Evolutionary conservation across 306 rosid genomes (phyloP).

Genomic region (Alnus rubra): DNA sequence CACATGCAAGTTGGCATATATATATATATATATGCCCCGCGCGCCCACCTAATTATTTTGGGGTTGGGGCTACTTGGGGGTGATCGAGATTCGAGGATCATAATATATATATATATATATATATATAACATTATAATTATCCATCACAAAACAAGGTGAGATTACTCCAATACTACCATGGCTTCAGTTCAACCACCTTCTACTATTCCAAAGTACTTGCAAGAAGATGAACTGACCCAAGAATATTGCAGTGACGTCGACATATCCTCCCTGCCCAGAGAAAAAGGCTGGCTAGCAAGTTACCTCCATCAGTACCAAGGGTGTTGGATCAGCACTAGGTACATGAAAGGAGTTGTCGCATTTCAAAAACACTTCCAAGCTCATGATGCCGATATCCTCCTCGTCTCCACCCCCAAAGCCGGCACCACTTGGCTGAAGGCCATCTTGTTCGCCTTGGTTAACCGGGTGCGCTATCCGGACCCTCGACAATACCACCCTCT

Average conservation of each 20-base stretch:
- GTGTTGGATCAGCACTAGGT: constrained; percentile 32
- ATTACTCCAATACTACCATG: not conserved
- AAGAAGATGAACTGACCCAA: constrained; percentile 25
- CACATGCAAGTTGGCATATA: no score
- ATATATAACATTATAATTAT: no score
- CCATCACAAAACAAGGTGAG: no score
- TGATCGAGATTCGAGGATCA: no score
- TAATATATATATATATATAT: no score
- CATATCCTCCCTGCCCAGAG: constrained; percentile 29
- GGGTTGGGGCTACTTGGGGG: no score
- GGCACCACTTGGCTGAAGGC: constrained; percentile 62
- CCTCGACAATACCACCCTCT: constrained; percentile 27
- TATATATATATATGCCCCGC: no score
- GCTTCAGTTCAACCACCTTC: not conserved
- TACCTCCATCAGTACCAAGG: constrained; percentile 43
- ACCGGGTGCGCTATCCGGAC: constrained; percentile 11
- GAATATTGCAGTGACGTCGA: constrained; percentile 27
- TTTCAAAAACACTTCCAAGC: constrained; percentile 41
- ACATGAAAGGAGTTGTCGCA: constrained; percentile 30
- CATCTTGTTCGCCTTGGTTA: constrained; percentile 27
- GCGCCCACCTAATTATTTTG: no score
- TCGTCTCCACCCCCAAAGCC: constrained; percentile 35
- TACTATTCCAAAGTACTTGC: constrained; percentile 23
- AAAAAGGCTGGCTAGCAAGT: constrained; percentile 26
- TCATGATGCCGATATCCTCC: constrained; percentile 33